A percentile compares a stretch with the other conserved stretches of the same genome.
Evolutionary conservation across 164 flowering plant species (phyloP).

Genomic region (Malania oleifera): DNA sequence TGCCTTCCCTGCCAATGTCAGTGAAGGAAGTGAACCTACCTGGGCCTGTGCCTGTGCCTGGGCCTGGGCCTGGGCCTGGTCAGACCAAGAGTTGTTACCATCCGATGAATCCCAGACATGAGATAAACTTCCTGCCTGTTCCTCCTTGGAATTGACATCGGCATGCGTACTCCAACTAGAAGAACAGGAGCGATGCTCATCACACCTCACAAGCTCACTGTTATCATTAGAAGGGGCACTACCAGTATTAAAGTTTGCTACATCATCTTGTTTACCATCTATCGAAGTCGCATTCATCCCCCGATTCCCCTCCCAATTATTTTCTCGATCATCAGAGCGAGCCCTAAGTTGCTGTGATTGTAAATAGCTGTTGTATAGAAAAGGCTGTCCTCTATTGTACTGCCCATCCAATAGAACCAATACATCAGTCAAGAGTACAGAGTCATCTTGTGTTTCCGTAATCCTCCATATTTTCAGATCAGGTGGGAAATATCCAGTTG

Average conservation of each 20-base stretch:
- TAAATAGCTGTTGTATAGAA: conserved; percentile 6
- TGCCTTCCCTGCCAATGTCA: conserved; percentile 20
- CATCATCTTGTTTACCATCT: conserved; percentile 11
- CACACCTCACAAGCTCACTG: conserved; percentile 13
- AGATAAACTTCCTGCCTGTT: conserved; percentile 19
- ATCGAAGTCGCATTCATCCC: neutral
- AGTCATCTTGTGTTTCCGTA: conserved; percentile 33
- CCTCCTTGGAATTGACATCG: conserved; percentile 22
- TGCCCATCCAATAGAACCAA: conserved; percentile 34
- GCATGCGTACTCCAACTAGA: conserved; percentile 22
- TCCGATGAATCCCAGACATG: conserved; percentile 25
- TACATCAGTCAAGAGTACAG: conserved; percentile 53
- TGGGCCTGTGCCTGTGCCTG: conserved; percentile 21
- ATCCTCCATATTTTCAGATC: conserved; percentile 54
- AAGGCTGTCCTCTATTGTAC: conserved; percentile 10
- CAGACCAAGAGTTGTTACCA: conserved; percentile 27
- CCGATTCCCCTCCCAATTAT: conserved; percentile 1
- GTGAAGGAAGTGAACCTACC: conserved; percentile 19
- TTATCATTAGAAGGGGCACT: conserved; percentile 10
- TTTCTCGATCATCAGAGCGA: conserved; percentile 13
- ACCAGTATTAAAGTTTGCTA: conserved; percentile 8
- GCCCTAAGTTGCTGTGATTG: conserved; percentile 10
- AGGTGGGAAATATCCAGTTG: conserved; percentile 48
- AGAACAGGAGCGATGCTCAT: conserved; percentile 18
- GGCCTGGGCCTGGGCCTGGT: conserved; percentile 20